Evolutionary conservation across 1,284 basidiomycete genomes (phyloP), one percentile per base, ranked within the genome.

Genomic region (Ganoderma sinense): DNA sequence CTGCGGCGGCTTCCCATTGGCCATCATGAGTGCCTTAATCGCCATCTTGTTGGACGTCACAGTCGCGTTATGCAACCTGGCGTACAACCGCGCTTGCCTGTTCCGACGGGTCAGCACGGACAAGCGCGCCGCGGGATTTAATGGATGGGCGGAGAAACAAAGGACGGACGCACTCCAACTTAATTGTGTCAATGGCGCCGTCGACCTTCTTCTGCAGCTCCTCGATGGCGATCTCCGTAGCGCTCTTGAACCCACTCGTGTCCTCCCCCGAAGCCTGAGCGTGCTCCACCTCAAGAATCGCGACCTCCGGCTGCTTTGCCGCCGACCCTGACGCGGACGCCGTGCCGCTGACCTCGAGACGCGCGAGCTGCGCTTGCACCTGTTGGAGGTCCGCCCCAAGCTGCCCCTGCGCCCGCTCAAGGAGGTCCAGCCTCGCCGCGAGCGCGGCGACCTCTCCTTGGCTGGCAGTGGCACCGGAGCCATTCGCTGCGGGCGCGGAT

Each of bases 51-150:
- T 79, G 62, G 75, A 71, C 2, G 76, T 78, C 56, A 78, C 76
- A 20, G 73, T 75, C 64, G 81, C 74, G 68, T 84, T 84, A 58
- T 76, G 77, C 66, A 84, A 71, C 43, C 81, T 79, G 2, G 79
- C 76, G 63, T 82, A 82, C 67, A 83, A 71, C 10, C 81, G 77
- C n/a, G 77, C 75, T 66, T 84, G 82, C 31, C 82, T 84, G 69
- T 11, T n/a, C 10, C 59, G 16, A 48, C 16, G 6, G 18, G 29
- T 59, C 67, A 66, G 61, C 13, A 26, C 20, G n/a, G 16, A 2
- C 45, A 18, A 26, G 3, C 48, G 11, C 33, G 31, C 31, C 55
- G 33, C 11, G 53, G 29, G 26, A 29, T 29, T 31, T 8, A 7
- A 16, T 18, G 20, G 18, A 23, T 18, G 20, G 18, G 20, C 36